These are phyloP conservation scores for Penicillium hesseltinei DNA, from an alignment of 2,329 filamentous ascomycete species.

Conservation along the genomic window DNA sequence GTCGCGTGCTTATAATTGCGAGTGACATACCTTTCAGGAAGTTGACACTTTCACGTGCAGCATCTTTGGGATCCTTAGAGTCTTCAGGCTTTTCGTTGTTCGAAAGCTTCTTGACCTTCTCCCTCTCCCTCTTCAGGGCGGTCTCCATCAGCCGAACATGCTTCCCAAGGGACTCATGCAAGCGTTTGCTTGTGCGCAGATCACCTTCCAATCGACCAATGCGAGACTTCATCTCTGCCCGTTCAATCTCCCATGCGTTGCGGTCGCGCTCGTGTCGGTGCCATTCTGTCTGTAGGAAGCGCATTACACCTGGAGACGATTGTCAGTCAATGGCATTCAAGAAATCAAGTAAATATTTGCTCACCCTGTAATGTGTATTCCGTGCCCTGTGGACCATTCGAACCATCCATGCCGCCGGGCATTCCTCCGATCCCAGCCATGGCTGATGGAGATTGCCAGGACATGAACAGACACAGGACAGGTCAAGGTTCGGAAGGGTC, in stretches of 20 bases:
- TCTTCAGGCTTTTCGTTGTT: slow-evolving; percentile 53
- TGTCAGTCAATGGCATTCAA: neutral
- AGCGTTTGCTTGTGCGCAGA: slow-evolving; percentile 77
- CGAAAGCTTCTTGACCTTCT: slow-evolving; percentile 60
- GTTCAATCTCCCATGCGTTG: slow-evolving; percentile 98
- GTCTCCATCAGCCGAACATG: slow-evolving; percentile 87
- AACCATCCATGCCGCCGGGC: slow-evolving; percentile 45
- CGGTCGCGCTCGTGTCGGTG: slow-evolving; percentile 96
- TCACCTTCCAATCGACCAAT: slow-evolving; percentile 94
- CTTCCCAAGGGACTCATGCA: slow-evolving; percentile 84
- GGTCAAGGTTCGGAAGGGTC: neutral
- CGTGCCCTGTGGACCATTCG: slow-evolving; percentile 57
- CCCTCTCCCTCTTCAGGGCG: slow-evolving; percentile 79
- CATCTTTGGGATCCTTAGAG: slow-evolving; percentile 44
- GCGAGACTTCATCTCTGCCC: slow-evolving; percentile 97
- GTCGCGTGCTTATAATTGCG: neutral
- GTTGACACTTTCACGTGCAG: slow-evolving; percentile 47
- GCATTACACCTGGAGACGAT: slow-evolving; percentile 76
- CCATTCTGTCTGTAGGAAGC: slow-evolving; percentile 98
- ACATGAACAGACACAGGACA: slow-evolving; percentile 50
- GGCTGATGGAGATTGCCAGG: slow-evolving; percentile 68
- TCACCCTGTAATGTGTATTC: slow-evolving; percentile 72
- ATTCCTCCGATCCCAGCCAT: slow-evolving; percentile 57
- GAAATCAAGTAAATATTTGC: slow-evolving; percentile 17
- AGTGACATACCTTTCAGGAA: slow-evolving; percentile 38